These are phyloP conservation scores for Solanum gracilifrons DNA, from an alignment of 257 asterid genomes.

Conservation along the genomic window DNA sequence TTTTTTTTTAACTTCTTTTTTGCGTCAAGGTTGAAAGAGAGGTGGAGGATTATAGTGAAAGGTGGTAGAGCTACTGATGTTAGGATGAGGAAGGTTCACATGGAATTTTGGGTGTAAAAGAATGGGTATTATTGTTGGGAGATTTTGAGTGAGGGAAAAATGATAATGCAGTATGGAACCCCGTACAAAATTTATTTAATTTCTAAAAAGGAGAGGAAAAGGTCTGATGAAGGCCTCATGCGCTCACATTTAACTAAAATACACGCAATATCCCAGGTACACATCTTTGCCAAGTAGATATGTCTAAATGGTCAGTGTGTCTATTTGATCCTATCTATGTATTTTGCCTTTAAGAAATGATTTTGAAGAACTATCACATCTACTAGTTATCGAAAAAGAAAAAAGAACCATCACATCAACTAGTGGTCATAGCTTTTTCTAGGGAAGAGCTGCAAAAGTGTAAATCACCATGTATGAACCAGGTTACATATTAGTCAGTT, in stretches of 20 bases:
- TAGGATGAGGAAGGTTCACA: background rate
- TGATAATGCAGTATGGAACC: background rate
- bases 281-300: background rate
- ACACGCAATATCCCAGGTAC: background rate
- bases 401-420: background rate
- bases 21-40: background rate
- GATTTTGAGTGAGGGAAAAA: background rate
- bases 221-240: background rate
- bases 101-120: background rate
- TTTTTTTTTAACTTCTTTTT: background rate
- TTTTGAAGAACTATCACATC: background rate
- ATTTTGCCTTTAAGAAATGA: background rate
- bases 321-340: background rate
- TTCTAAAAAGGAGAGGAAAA: background rate
- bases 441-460: background rate
- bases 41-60: background rate
- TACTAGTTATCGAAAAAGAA: background rate
- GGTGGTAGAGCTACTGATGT: background rate
- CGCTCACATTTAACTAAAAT: background rate
- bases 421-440: background rate
- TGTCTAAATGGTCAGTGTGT: background rate
- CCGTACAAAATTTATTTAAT: background rate
- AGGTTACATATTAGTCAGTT: background rate
- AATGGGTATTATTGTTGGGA: background rate
- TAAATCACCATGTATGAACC: background rate